phyloP scores from a whole-genome alignment of 495 filamentous ascomycete species.

The Penicillium chermesinum region DNA sequence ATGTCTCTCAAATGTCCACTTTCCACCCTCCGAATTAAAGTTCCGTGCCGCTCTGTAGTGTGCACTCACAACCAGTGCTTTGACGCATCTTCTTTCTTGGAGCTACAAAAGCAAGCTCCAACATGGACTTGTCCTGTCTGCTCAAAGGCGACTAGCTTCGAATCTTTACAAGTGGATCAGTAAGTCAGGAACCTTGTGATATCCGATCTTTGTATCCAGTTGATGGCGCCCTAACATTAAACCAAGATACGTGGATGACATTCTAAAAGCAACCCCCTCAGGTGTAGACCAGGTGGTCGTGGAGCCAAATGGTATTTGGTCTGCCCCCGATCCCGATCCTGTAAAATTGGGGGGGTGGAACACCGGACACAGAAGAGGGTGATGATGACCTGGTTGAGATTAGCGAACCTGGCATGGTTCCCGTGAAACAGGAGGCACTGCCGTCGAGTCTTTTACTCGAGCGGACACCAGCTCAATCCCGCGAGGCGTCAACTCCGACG shows the following conservation, averaged over 20 bases:
- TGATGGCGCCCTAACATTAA: background rate
- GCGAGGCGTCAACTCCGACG: constrained; percentile 48
- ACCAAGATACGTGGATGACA: constrained; percentile 81
- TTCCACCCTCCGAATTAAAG: constrained; percentile 72
- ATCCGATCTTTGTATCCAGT: background rate
- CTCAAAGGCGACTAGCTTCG: constrained; percentile 74
- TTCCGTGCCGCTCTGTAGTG: constrained; percentile 70
- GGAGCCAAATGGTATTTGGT: constrained; percentile 82
- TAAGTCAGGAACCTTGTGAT: constrained; percentile 36
- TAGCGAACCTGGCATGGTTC: constrained; percentile 43
- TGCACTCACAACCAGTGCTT: constrained; percentile 95
- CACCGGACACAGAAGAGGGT: constrained; percentile 43
- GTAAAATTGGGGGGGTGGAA: constrained; percentile 33
- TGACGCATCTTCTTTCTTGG: constrained; percentile 87
- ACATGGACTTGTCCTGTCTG: constrained; percentile 94
- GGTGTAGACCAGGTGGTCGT: constrained; percentile 80
- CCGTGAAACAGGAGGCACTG: constrained; percentile 45
- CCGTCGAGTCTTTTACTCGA: constrained; percentile 31
- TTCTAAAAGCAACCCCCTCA: constrained; percentile 63
- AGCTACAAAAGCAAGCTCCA: constrained; percentile 91
- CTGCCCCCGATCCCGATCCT: constrained; percentile 33
- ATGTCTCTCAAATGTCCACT: constrained; percentile 92
- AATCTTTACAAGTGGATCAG: constrained; percentile 80
- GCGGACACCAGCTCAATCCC: constrained; percentile 51
- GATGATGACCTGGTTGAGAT: constrained; percentile 70